These are phyloP conservation scores for Debaryomyces subglobosus DNA, from an alignment of 1,139 yeast genomes.

Conservation along the genomic window DNA sequence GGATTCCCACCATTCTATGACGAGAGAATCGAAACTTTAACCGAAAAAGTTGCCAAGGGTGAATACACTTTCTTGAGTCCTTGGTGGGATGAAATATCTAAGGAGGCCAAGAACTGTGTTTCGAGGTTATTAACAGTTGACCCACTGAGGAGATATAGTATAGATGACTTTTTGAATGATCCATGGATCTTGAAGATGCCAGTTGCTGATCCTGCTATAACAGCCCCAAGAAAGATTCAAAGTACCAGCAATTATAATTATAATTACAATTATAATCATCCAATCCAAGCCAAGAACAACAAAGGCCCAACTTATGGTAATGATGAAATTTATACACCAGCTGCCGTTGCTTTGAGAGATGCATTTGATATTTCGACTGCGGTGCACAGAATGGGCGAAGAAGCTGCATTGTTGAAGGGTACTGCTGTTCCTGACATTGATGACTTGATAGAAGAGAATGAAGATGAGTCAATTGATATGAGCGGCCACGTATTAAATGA, in stretches of 20 bases:
- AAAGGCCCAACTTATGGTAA: slow-evolving; percentile 21
- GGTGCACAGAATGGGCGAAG: slow-evolving; percentile 91
- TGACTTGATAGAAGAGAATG: slow-evolving; percentile 44
- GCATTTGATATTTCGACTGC: slow-evolving; percentile 95
- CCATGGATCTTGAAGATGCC: slow-evolving; percentile 67
- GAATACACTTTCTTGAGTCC: slow-evolving; percentile 60
- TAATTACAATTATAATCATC: slow-evolving; percentile 17
- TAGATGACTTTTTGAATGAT: slow-evolving; percentile 76
- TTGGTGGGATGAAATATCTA: slow-evolving; percentile 66
- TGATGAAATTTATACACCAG: slow-evolving; percentile 67
- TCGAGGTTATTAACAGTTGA: slow-evolving; percentile 77
- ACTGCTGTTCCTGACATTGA: slow-evolving; percentile 27
- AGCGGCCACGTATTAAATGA: slow-evolving; percentile 15
- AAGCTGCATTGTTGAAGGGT: slow-evolving; percentile 54
- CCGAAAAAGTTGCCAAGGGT: slow-evolving; percentile 62
- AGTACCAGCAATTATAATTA: slow-evolving; percentile 8
- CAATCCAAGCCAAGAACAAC: slow-evolving; percentile 27
- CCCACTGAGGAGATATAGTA: slow-evolving; percentile 74
- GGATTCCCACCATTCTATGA: slow-evolving; percentile 69
- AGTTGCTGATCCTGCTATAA: slow-evolving; percentile 13
- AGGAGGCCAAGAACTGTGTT: slow-evolving; percentile 67
- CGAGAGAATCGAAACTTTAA: slow-evolving; percentile 56
- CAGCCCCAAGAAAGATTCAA: slow-evolving; percentile 12
- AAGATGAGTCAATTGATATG: slow-evolving; percentile 29
- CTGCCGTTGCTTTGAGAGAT: slow-evolving; percentile 91